Conservation (phyloP, 495 filamentous ascomycete genomes). For the Geoglossum glabrum region DNA sequence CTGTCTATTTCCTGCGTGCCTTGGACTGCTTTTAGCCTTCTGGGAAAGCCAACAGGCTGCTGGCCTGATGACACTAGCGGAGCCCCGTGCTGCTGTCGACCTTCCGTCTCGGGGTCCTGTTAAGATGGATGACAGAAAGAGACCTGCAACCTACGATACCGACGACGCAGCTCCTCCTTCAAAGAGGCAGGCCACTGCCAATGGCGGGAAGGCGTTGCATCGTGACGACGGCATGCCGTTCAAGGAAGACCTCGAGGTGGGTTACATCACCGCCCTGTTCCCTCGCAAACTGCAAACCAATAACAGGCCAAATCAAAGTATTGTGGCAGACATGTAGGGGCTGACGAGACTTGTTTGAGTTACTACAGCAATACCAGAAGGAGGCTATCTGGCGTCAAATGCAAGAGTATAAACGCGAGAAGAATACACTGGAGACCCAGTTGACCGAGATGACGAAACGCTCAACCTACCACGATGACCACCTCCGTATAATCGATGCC, state of each 20-base stretch:
- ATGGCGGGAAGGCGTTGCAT: slow-evolving; percentile 51
- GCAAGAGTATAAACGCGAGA: slow-evolving; percentile 90
- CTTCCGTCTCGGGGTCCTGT: slow-evolving; percentile 48
- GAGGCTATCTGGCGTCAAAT: slow-evolving; percentile 95
- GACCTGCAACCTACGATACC: slow-evolving; percentile 50
- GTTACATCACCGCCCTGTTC: slow-evolving; percentile 17
- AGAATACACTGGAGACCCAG: slow-evolving; percentile 51
- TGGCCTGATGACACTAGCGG: slow-evolving; percentile 60
- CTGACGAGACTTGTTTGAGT: not conserved
- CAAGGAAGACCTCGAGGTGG: slow-evolving; percentile 80
- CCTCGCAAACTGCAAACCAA: not conserved
- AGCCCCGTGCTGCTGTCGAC: slow-evolving; percentile 38
- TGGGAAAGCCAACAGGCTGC: not conserved
- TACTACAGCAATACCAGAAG: slow-evolving; percentile 70
- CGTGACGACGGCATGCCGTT: slow-evolving; percentile 62
- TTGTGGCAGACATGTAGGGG: not conserved
- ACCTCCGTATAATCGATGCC: slow-evolving; percentile 67
- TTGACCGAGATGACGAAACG: slow-evolving; percentile 57
- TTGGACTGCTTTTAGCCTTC: not conserved
- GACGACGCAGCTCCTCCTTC: slow-evolving; percentile 65
- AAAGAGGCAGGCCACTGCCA: slow-evolving; percentile 66
- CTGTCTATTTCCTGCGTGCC: not conserved
- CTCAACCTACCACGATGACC: slow-evolving; percentile 67
- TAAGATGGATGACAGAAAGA: slow-evolving; percentile 97
- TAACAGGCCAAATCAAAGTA: not conserved